Conservation (phyloP, 2,329 filamentous ascomycete genomes). For the Talaromyces verruculosus region DNA sequence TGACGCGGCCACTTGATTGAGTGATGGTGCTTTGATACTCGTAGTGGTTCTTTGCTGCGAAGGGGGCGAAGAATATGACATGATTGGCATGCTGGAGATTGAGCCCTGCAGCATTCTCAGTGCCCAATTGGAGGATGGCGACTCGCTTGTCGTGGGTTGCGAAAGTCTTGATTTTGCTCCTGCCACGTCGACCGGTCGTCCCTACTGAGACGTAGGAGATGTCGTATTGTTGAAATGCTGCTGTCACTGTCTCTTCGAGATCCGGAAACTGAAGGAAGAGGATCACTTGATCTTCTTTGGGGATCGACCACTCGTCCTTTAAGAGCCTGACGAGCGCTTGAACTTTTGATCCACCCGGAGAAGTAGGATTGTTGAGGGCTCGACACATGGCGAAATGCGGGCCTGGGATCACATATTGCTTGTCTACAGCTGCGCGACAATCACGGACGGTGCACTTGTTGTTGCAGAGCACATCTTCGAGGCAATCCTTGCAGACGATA, state of each 20-base stretch:
- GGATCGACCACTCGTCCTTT: slow-evolving; percentile 32
- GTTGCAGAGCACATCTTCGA: slow-evolving; percentile 24
- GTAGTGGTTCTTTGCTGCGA: slow-evolving; percentile 52
- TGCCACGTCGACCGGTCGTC: slow-evolving; percentile 30
- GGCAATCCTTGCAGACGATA: slow-evolving; percentile 48
- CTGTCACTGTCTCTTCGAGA: slow-evolving; percentile 42
- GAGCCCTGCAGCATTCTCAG: slow-evolving; percentile 59
- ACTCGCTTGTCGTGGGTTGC: slow-evolving; percentile 46
- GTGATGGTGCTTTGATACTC: slow-evolving; percentile 60
- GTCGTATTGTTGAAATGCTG: slow-evolving; percentile 29
- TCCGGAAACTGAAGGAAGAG: slow-evolving; percentile 57
- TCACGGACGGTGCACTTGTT: slow-evolving; percentile 43
- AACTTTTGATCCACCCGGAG: slow-evolving; percentile 50
- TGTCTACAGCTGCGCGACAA: slow-evolving; percentile 43
- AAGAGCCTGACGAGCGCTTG: slow-evolving; percentile 50
- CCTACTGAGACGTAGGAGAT: slow-evolving; percentile 42
- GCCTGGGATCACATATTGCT: slow-evolving; percentile 46
- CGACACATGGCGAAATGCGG: slow-evolving; percentile 18
- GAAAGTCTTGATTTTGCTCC: slow-evolving; percentile 43
- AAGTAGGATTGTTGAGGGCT: not conserved
- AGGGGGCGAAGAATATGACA: slow-evolving; percentile 61
- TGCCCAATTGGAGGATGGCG: slow-evolving; percentile 58
- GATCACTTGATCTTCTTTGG: slow-evolving; percentile 51
- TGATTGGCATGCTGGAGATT: slow-evolving; percentile 66
- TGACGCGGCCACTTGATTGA: slow-evolving; percentile 63